Base-by-base conservation (phyloP, 108 stramenopile species). In the Cyclotella atomus region DNA sequence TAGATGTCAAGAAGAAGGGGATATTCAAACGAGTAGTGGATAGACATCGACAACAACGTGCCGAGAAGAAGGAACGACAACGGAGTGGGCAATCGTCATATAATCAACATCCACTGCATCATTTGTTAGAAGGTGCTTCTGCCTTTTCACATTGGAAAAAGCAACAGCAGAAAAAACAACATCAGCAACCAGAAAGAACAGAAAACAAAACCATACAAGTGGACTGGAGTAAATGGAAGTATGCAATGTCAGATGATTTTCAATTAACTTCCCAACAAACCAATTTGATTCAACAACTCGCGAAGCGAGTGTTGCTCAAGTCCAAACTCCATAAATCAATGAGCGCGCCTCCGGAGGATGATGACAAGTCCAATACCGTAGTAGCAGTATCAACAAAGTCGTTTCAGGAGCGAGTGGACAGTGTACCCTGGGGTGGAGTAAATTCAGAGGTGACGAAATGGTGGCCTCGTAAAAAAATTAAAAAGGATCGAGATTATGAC, bases 161-260 rank as follows among this genome's bases (percentile, higher is more conserved):
- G 27, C 19, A 56, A 59, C 21, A 65, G 64, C 43, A 64, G 55
- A n/a, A 56, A 38, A 34, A 60, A 16, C n/a, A 25, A 0, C 19
- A 19, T 35, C 21, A 41, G 2, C 38, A 62, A 1, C 61, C 15
- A 32, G 27, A 32, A 2, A 21, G 19, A 63, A 7, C 20, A 9
- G 27, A 17, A 43, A 63, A 25, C 12, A 29, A 63, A 63, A 44
- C 5, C 2, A 49, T 50, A 19, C n/a, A 60, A 38, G 57, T 78
- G 25, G 77, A 78, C 55, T 78, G 77, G 77, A 66, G 55, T 10
- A 78, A 71, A 47, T 78, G 77, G 77, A 78, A 71, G 10, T 78
- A 65, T 60, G 77, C 70, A 28, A 78, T 78, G 77, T 55, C 65
- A 10, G 77, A 78, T 66, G 77, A 78, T 60, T 78, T 52, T 36